phyloP scores from a whole-genome alignment of 306 rosid species.

The Glycine latifolia region DNA sequence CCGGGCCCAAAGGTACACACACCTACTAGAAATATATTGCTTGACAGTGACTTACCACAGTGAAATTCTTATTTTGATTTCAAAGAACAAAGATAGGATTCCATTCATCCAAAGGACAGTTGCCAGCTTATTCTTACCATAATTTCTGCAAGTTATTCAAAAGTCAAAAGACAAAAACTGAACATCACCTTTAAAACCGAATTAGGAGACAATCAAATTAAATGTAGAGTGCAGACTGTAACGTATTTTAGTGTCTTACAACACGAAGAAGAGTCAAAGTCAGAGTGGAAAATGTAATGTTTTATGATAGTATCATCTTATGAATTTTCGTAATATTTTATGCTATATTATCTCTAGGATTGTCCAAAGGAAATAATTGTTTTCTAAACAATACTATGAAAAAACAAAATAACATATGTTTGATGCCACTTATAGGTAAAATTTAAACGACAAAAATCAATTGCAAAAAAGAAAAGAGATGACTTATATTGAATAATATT shows the following conservation, averaged over 20 bases:
- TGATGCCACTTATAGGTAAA: too few relatives aligned
- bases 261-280: background rate
- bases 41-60: background rate
- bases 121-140: background rate
- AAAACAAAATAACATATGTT: too few relatives aligned
- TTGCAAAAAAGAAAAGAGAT: too few relatives aligned
- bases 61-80: constrained; percentile 14
- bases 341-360: too few relatives aligned
- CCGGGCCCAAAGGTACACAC: too few relatives aligned
- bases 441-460: too few relatives aligned
- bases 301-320: too few relatives aligned
- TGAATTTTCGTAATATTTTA: too few relatives aligned
- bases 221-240: background rate
- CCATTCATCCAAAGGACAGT: background rate
- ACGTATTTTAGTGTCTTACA: background rate
- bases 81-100: background rate
- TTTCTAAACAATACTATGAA: too few relatives aligned
- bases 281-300: background rate
- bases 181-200: background rate
- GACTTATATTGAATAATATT: too few relatives aligned
- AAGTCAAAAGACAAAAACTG: constrained; percentile 29
- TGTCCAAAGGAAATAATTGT: too few relatives aligned
- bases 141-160: background rate
- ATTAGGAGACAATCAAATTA: constrained; percentile 10
- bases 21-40: too few relatives aligned